Evolutionary conservation across 225 moss, liverwort and hornwort species (phyloP).

Genomic region (Straminergon stramineum): DNA sequence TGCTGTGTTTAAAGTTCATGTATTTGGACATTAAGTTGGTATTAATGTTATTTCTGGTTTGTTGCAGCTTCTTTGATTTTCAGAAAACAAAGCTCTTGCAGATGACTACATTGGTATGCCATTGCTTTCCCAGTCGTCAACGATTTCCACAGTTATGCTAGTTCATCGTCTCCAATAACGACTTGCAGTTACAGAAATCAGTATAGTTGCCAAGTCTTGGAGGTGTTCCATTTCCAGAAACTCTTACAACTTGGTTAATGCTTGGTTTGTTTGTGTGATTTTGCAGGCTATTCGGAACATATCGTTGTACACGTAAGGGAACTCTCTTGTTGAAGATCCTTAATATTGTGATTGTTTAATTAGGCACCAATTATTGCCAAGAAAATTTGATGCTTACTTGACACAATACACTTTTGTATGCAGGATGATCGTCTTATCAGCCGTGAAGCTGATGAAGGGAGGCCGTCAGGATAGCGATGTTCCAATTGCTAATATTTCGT

Average conservation of each 20-base stretch:
- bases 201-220: neutral
- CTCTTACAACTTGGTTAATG: neutral
- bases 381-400: neutral
- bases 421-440: slow-evolving; percentile 79
- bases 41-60: neutral
- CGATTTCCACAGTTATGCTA: neutral
- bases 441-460: slow-evolving; percentile 33
- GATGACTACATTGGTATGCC: slow-evolving; percentile 69
- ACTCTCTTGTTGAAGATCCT: neutral
- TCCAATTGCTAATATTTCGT: slow-evolving; percentile 55
- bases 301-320: slow-evolving; percentile 70
- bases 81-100: slow-evolving; percentile 89
- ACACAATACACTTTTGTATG: neutral
- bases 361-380: neutral
- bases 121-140: neutral
- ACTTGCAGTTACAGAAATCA: neutral
- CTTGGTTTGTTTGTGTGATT: slow-evolving; percentile 1
- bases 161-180: neutral
- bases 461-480: slow-evolving; percentile 42
- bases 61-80: slow-evolving; percentile 90
- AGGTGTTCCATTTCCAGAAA: neutral
- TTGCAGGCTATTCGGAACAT: slow-evolving; percentile 82
- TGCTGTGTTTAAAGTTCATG: neutral
- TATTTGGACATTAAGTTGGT: neutral
- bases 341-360: neutral